Evolutionary conservation across 768 basidiomycete species (phyloP).

Genomic region (Tulasnella sp.): DNA sequence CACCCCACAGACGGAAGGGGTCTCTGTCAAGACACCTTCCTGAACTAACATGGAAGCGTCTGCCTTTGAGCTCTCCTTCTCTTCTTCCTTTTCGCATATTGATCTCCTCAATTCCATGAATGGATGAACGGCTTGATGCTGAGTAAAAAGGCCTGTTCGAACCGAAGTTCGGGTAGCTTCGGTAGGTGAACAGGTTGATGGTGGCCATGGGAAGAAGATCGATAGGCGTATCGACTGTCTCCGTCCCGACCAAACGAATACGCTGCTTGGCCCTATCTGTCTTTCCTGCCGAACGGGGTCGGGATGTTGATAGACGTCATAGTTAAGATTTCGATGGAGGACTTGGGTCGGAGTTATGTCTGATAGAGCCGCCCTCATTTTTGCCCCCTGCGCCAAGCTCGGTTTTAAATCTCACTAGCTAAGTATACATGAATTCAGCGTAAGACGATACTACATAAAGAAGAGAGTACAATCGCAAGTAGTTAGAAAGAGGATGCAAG

Average conservation of each 20-base stretch:
- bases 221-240: not conserved
- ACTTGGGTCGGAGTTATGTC: not conserved
- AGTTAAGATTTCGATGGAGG: not conserved
- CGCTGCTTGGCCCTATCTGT: conserved; percentile 7
- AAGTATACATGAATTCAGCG: too few species aligned
- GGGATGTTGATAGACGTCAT: conserved; percentile 17
- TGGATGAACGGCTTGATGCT: conserved; percentile 25
- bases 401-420: too few species aligned
- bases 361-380: not conserved
- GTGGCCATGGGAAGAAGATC: not conserved
- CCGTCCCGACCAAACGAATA: not conserved
- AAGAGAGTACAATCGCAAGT: too few species aligned
- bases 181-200: conserved; percentile 14
- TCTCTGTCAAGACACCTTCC: conserved; percentile 12
- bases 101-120: not conserved
- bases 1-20: conserved; percentile 18
- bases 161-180: conserved; percentile 26
- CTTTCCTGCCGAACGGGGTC: not conserved
- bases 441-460: too few species aligned
- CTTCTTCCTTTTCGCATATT: conserved; percentile 8
- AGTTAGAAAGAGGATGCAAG: too few species aligned
- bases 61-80: not conserved
- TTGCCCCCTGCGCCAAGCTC: too few species aligned
- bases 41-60: not conserved
- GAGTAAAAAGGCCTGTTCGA: conserved; percentile 24